Percentiles rank a stretch among this genome's conserved stretches.
Evolutionary conservation across 257 asterid genomes (phyloP).

Genomic region (Nicotiana sylvestris): DNA sequence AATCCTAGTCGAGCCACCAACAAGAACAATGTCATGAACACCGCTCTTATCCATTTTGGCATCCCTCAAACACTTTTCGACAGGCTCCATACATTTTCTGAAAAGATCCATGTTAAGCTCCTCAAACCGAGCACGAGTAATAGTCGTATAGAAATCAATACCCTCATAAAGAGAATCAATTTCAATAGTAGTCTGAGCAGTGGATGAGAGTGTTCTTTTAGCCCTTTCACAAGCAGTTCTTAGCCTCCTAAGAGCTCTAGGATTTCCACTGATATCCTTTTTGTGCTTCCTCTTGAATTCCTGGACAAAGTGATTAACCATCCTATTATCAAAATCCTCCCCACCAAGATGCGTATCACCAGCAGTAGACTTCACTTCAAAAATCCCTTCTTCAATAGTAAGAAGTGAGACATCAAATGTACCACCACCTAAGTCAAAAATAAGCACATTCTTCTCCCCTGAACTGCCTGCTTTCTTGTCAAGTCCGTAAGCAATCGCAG

Average conservation of each 20-base stretch:
- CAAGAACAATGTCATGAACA: conserved; percentile 36
- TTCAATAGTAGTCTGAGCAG: conserved; percentile 33
- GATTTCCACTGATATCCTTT: conserved; percentile 34
- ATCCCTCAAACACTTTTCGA: conserved; percentile 39
- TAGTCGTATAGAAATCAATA: conserved; percentile 27
- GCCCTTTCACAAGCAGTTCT: conserved; percentile 42
- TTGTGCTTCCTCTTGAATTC: conserved; percentile 34
- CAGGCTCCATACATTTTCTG: conserved; percentile 41
- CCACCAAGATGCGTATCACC: conserved; percentile 41
- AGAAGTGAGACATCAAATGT: conserved; percentile 36
- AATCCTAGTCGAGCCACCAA: conserved; percentile 42
- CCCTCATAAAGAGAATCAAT: conserved; percentile 34
- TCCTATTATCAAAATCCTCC: conserved; percentile 30
- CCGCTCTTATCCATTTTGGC: conserved; percentile 39
- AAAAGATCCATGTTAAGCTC: conserved; percentile 36
- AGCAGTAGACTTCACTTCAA: conserved; percentile 36
- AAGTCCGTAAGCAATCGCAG: conserved; percentile 44
- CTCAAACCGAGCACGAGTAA: conserved; percentile 31
- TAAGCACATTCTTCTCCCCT: conserved; percentile 35
- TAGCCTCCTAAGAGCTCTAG: conserved; percentile 32
- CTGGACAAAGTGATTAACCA: conserved; percentile 38
- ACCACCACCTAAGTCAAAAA: conserved; percentile 43
- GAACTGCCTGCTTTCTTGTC: conserved; percentile 28
- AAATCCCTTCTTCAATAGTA: conserved; percentile 34
- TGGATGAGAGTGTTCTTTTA: conserved; percentile 28